Percentiles rank a stretch among this genome's conserved stretches.
phyloP scores from a whole-genome alignment of 129 eudicot species.

The Lactuca saligna region DNA sequence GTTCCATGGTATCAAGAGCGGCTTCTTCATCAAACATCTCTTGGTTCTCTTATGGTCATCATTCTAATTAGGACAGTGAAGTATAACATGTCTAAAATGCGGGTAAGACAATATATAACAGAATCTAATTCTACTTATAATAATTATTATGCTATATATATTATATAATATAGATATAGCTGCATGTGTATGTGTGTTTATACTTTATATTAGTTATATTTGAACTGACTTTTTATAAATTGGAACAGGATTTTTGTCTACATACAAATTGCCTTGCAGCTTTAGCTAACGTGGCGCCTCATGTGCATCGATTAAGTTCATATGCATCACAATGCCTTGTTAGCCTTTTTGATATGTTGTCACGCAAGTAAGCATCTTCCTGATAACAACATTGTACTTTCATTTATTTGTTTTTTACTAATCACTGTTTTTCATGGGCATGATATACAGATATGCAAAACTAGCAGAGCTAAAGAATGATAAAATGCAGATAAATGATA shows the following conservation, averaged over 20 bases:
- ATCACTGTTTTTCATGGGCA: constrained; percentile 8
- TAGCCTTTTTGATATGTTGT: constrained; percentile 90
- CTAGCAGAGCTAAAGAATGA: constrained; percentile 76
- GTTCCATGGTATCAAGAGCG: constrained; percentile 99
- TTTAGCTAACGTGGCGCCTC: constrained; percentile 97
- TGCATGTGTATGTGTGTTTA: neutral
- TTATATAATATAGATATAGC: neutral
- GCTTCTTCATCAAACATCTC: constrained; percentile 91
- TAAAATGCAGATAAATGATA: constrained; percentile 54
- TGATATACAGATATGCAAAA: constrained; percentile 73
- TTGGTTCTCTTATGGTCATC: constrained; percentile 94
- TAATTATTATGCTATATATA: no score
- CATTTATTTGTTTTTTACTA: constrained; percentile 9
- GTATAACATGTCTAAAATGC: constrained; percentile 82
- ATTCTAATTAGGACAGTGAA: constrained; percentile 86
- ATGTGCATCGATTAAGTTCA: constrained; percentile 81
- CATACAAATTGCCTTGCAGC: constrained; percentile 97
- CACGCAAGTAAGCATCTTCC: constrained; percentile 73
- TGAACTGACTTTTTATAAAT: constrained; percentile 13
- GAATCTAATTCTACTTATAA: no score
- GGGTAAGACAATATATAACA: constrained; percentile 48
- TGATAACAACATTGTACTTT: neutral
- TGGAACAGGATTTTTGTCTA: constrained; percentile 89
- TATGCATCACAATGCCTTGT: constrained; percentile 94
- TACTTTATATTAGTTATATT: no score